Base-by-base conservation (phyloP, 352 stramenopile genomes). In the Chrysophaeum taylorii region DNA sequence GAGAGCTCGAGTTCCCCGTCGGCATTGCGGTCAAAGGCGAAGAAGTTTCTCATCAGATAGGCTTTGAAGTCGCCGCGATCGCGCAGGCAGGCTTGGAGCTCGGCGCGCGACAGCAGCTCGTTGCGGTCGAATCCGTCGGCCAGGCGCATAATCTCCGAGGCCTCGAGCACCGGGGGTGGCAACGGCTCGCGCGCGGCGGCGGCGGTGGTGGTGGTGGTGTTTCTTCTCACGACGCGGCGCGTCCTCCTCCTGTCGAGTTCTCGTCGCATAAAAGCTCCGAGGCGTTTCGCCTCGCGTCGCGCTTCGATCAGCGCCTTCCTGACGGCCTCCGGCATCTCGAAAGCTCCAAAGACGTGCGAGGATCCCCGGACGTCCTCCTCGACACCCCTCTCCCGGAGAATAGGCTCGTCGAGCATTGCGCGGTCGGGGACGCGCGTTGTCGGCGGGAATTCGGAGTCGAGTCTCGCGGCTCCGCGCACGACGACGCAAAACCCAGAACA, bases 311-410 rank as follows among this genome's bases (percentile, higher is more conserved):
- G 57, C 12, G 14, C 9, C 0, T 43, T 36, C 14, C 12, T 1
- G 33, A 45, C 57, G 57, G 2, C 14, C 33, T 45, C 5, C 12
- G 57, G 57, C 31, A 66, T n/a, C 2, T 4, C 21, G 31, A 66
- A 5, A 4, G 33, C 23, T 36, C 57, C 57, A 36, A 66, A 66
- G 33, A 43, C 57, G 57, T 66, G 57, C 33, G 57, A 42, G 14
- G 57, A 2, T 18, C 2, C 2, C 33, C 57, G 57, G 12, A 43
- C 14, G 23, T 63, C 52, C 27, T 9, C 45, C 9, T 57, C 45
- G 45, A 12, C 45, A 25, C 45, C 45, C 45, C 9, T 9, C 57
- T 2, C 1, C 57, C 57, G 31, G 12, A n/a, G 4, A 18, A 66
- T 7, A 5, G 27, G 2, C 16, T n/a, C 57, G 14, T 66, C 57